These are phyloP conservation scores for Phytophthora agathidicida DNA, from an alignment of 352 stramenopile genomes.

Conservation along the genomic window DNA sequence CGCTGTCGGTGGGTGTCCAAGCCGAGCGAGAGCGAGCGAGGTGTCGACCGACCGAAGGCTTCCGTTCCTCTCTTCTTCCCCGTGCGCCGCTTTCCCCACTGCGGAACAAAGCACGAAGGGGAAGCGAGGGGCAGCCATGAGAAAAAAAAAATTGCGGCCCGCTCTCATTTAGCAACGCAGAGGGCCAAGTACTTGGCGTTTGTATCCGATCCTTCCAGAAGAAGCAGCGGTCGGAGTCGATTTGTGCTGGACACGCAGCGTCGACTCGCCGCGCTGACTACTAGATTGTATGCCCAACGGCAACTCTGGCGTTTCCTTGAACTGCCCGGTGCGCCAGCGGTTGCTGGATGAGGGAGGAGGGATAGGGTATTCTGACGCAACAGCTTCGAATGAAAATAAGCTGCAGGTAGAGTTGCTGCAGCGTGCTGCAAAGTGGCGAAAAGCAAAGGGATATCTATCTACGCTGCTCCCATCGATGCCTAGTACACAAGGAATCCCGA, in stretches of 20 bases:
- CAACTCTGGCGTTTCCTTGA: conserved; percentile 13
- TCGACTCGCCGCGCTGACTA: background rate
- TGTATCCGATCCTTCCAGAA: conserved; percentile 29
- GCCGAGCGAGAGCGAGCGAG: conserved; percentile 10
- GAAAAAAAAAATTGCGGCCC: conserved; percentile 29
- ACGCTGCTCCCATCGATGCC: background rate
- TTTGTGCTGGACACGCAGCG: conserved; percentile 1
- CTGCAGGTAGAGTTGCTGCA: no score
- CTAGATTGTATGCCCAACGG: conserved; percentile 4
- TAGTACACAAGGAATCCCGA: background rate
- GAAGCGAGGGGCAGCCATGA: conserved; percentile 6
- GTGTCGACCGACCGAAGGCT: conserved; percentile 30
- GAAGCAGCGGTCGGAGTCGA: conserved; percentile 2
- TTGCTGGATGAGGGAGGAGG: conserved; percentile 11
- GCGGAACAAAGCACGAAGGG: conserved; percentile 16
- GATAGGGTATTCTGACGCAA: conserved; percentile 10
- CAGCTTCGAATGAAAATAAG: conserved; percentile 12
- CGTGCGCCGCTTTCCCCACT: conserved; percentile 35
- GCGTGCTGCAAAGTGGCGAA: background rate
- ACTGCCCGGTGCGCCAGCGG: background rate
- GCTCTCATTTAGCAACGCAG: conserved; percentile 16
- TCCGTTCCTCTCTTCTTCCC: conserved; percentile 37
- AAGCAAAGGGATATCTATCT: background rate
- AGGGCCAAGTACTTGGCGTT: background rate
- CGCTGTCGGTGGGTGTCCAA: conserved; percentile 1